Conservation (phyloP, 768 basidiomycete genomes). For the Clitopilus hobsonii region DNA sequence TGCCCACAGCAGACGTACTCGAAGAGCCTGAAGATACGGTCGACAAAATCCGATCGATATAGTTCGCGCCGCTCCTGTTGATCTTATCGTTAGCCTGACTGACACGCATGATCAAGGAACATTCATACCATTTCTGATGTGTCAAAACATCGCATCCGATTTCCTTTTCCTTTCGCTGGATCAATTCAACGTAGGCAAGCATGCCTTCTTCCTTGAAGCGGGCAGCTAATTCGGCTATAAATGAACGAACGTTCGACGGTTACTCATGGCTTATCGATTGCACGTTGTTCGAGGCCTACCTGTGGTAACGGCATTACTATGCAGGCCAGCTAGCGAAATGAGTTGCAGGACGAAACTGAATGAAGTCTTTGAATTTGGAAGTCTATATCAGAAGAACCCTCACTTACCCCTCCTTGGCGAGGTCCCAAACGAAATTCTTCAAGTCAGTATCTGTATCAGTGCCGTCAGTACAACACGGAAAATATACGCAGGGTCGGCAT, state of each 20-base stretch:
- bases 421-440: constrained; percentile 86
- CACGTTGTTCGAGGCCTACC: constrained; percentile 36
- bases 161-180: constrained; percentile 85
- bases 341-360: constrained; percentile 84
- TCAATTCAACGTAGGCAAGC: constrained; percentile 86
- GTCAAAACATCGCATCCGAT: constrained; percentile 87
- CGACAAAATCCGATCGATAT: constrained; percentile 81
- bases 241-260: constrained; percentile 1
- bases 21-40: constrained; percentile 86
- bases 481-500: not conserved
- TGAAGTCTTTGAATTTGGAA: constrained; percentile 6
- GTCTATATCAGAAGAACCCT: not conserved
- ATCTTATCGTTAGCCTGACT: not conserved
- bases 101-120: not conserved
- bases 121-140: constrained; percentile 86
- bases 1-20: constrained; percentile 77
- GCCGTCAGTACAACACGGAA: constrained; percentile 2
- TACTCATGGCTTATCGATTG: not conserved
- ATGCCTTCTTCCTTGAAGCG: constrained; percentile 86
- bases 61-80: constrained; percentile 83
- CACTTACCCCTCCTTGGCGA: constrained; percentile 78
- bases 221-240: constrained; percentile 69
- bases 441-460: constrained; percentile 57
- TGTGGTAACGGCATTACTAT: constrained; percentile 75
- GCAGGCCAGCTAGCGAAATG: constrained; percentile 86